Evolutionary conservation across 257 asterid species (phyloP).

Genomic region (Lavandula angustifolia): DNA sequence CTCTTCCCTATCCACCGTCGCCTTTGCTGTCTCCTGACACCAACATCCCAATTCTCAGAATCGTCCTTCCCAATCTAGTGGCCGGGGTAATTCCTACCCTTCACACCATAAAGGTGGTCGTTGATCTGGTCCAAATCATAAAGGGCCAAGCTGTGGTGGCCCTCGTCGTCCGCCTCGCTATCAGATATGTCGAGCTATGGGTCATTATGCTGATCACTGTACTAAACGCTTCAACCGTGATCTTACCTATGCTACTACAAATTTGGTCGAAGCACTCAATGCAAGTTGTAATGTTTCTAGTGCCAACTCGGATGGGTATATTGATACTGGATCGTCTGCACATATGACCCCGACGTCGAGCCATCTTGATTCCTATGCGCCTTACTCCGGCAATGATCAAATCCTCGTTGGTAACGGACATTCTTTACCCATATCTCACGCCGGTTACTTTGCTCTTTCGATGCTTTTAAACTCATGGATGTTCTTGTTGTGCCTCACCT

Average conservation of each 20-base stretch:
- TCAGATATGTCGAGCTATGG: not conserved
- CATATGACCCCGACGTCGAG: not conserved
- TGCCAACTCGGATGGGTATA: not conserved
- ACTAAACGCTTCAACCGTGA: not conserved
- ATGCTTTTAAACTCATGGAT: not conserved
- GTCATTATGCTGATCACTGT: not conserved
- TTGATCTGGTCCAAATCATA: no score
- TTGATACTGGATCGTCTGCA: not conserved
- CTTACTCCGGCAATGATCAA: not conserved
- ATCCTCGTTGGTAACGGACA: not conserved
- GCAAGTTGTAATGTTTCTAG: not conserved
- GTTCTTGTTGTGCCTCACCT: not conserved
- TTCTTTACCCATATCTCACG: not conserved
- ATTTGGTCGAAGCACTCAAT: not conserved
- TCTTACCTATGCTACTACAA: not conserved
- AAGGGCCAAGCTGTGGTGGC: no score
- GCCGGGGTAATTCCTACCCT: not conserved
- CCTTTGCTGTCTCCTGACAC: no score
- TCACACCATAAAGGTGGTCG: not conserved
- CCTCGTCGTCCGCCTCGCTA: not conserved
- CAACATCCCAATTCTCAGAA: no score
- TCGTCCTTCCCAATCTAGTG: no score
- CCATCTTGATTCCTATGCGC: not conserved
- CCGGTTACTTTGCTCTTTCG: not conserved
- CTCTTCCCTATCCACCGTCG: no score